Evolutionary conservation across 1,139 yeast genomes (phyloP).

Genomic region (Kodamaea sp.): DNA sequence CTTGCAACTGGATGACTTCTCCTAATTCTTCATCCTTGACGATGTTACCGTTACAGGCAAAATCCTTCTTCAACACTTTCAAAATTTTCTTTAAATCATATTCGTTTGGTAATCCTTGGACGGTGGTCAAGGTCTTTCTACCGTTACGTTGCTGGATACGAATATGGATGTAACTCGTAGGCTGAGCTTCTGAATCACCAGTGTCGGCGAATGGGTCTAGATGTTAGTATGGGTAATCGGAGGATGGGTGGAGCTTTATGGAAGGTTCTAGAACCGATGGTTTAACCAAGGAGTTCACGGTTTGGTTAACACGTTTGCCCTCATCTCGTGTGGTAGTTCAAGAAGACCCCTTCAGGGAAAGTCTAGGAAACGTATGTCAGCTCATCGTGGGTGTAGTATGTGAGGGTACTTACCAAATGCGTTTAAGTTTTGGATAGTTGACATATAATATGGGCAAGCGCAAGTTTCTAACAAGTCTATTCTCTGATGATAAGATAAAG

Average conservation of each 20-base stretch:
- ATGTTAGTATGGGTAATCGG: conserved; percentile 19
- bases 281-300: no score
- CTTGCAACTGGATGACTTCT: conserved; percentile 96
- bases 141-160: conserved; percentile 99
- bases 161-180: conserved; percentile 93
- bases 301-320: no score
- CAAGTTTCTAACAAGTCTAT: conserved; percentile 7
- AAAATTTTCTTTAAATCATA: conserved; percentile 93
- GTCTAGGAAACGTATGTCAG: no score
- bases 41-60: conserved; percentile 98
- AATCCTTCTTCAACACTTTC: conserved; percentile 93
- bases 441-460: conserved; percentile 46
- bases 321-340: no score
- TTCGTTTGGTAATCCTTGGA: conserved; percentile 95
- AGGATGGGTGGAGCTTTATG: no score
- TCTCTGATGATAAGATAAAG: conserved; percentile 8
- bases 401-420: conserved; percentile 79
- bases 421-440: conserved; percentile 96
- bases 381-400: no score
- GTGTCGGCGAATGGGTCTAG: conserved; percentile 98
- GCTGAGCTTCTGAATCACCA: conserved; percentile 98
- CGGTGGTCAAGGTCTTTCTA: conserved; percentile 97
- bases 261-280: no score
- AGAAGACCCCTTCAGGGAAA: no score
- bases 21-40: conserved; percentile 97